Base-by-base conservation (phyloP, 2,329 filamentous ascomycete genomes). In the Apiospora sp. region DNA sequence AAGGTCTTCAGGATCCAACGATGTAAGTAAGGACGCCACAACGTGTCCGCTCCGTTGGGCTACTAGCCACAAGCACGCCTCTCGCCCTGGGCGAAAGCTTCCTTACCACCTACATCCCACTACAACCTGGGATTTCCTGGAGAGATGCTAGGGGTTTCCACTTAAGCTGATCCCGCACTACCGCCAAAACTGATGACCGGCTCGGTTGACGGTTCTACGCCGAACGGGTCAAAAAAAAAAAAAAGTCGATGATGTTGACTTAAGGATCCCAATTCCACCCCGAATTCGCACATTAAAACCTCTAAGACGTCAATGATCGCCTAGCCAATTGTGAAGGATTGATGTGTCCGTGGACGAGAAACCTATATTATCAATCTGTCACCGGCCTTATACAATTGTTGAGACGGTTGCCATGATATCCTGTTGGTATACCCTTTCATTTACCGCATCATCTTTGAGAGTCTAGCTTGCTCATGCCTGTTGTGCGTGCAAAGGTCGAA, bases 161-260 rank as follows among this genome's bases (percentile, higher is more conserved):
- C 58, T 64, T 22, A n/a, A 64, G 58, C 58, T 64, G 16, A n/a
- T 64, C 34, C 54, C 54, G 30, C 22, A 34, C 27, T 34, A 10
- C 51, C 54, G 54, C 54, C 14, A 64, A 64, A 64, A n/a, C 58
- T 41, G 58, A 64, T 64, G 30, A 24, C 58, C 58, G 58, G 19
- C 34, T 64, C 34, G 58, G 34, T 64, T 64, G 34, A 64, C 58
- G 58, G 58, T 51, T 4, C 58, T 41, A 5, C 58, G 34, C 58
- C 34, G 58, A 24, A 64, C 30, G 58, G 58, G 34, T n/a, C 58
- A 10, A 49, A n/a, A n/a, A n/a, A n/a, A 37, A 64, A 64, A 64
- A 64, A 64, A 64, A 41, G 48, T 70, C 68, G 68, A 70, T 70
- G 68, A 70, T 70, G 44, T 22, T 49, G 34, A 64, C 58, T n/a